Evolutionary conservation across 768 basidiomycete species (phyloP), one percentile per base, ranked within the genome.

Genomic region (Clitopilus hobsonii): DNA sequence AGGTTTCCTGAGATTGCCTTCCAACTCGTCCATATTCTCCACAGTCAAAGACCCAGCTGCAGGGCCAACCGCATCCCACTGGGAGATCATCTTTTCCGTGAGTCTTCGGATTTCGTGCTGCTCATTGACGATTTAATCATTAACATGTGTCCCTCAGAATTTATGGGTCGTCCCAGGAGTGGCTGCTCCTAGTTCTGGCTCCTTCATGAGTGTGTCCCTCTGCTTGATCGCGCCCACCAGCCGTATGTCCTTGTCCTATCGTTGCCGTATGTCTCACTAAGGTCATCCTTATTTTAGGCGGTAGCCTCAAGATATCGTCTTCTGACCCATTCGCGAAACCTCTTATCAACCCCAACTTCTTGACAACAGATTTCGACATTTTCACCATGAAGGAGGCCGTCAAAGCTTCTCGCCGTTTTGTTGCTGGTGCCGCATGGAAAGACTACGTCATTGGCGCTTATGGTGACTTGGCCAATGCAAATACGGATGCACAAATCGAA

Each of bases 21-120:
- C 41, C 1, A 60, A 67, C 38, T 58, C 67, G 5, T 25, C 59
- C 6, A 67, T 69, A 38, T 67, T 71, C 29, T 28, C 56, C 20
- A 61, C 55, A 13, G 48, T 55, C 6, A 5, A 54, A 11, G 70
- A 74, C 58, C 73, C 72, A 2, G 49, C 71, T 6, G 58, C 67
- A 16, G 70, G 72, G 1, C 61, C 65, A 3, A 63, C 58, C 20
- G 52, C 68, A 26, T 57, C 71, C 5, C 72, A 73, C 58, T 70
- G 54, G 51, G 71, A 74, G 52, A 45, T 70, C 30, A 53, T 69
- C 10, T 55, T 67, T 38, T 51, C 57, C 36, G 72, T 74, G 61
- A 25, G 71, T 56, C 5, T 16, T 14, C 13, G n/a, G n/a, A n/a
- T 23, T 13, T 23, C 23, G 3, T 24, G 1, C 6, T 8, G 6